A percentile compares a stretch with the other conserved stretches of the same genome.
Evolutionary conservation across 225 moss, liverwort and hornwort genomes (phyloP).

Genomic region (Anthoceros angustus): DNA sequence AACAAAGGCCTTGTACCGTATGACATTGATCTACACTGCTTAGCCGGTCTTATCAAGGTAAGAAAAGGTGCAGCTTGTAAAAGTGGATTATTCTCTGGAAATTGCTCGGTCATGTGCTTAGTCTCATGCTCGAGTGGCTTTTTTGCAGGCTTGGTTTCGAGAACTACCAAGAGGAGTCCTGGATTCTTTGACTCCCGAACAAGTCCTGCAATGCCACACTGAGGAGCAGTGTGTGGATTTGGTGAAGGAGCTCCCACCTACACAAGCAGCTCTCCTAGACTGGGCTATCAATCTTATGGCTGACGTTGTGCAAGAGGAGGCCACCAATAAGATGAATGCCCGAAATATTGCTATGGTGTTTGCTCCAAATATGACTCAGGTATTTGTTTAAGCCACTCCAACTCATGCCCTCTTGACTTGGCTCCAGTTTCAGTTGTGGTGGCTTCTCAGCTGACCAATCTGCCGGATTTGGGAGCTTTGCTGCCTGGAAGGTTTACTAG

Average conservation of each 20-base stretch:
- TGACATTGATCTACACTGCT: slow-evolving; percentile 91
- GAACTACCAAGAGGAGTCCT: slow-evolving; percentile 84
- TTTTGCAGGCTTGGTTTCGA: slow-evolving; percentile 81
- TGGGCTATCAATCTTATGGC: slow-evolving; percentile 99
- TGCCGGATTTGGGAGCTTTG: neutral
- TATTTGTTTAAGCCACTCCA: slow-evolving; percentile 7
- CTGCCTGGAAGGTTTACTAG: neutral
- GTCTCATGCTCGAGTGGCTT: neutral
- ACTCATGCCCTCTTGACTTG: neutral
- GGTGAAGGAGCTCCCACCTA: slow-evolving; percentile 67
- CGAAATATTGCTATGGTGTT: slow-evolving; percentile 99
- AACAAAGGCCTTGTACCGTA: slow-evolving; percentile 89
- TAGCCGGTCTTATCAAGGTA: slow-evolving; percentile 97
- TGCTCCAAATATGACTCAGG: slow-evolving; percentile 99
- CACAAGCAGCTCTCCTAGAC: slow-evolving; percentile 88
- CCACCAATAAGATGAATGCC: slow-evolving; percentile 90
- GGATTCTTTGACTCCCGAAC: slow-evolving; percentile 71
- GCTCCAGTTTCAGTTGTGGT: neutral
- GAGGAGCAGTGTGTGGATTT: slow-evolving; percentile 78
- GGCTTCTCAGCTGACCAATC: neutral
- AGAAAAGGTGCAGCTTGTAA: neutral
- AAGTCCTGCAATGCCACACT: slow-evolving; percentile 78
- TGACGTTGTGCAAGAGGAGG: slow-evolving; percentile 90
- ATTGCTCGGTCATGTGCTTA: neutral
- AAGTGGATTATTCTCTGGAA: neutral